Conservation (phyloP, 2,329 filamentous ascomycete genomes). For the Cladobotryum protrusum region DNA sequence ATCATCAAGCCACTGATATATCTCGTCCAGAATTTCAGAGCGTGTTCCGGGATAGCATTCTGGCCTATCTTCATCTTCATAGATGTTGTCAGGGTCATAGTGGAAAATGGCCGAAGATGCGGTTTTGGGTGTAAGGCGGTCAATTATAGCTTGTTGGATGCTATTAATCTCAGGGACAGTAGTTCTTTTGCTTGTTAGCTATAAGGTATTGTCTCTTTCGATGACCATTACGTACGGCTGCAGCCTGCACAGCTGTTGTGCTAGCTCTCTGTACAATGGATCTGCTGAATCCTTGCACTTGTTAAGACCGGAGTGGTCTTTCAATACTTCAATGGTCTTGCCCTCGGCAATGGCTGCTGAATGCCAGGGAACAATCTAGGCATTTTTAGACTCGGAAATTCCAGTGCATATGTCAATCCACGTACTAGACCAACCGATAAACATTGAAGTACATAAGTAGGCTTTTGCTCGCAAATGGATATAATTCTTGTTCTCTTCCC, state of each 20-base stretch:
- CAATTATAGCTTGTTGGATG: background rate
- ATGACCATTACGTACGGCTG: background rate
- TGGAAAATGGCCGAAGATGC: background rate
- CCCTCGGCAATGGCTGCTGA: constrained; percentile 5
- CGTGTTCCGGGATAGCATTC: background rate
- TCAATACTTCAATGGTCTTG: constrained; percentile 5
- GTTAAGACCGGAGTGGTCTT: constrained; percentile 17
- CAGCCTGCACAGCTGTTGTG: background rate
- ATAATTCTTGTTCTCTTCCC: constrained; percentile 3
- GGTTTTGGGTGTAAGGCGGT: background rate
- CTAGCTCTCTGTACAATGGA: constrained; percentile 5
- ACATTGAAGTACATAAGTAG: constrained; percentile 11
- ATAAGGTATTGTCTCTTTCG: no score
- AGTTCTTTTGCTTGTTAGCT: background rate
- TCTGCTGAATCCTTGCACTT: constrained; percentile 10
- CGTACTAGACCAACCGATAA: constrained; percentile 11
- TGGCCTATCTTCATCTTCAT: background rate
- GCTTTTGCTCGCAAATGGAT: constrained; percentile 16
- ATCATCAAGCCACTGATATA: constrained; percentile 3
- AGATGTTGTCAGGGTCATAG: background rate
- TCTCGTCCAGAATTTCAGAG: background rate
- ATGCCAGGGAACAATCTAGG: constrained; percentile 9
- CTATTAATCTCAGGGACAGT: background rate
- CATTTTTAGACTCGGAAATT: background rate
- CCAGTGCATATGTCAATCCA: background rate